phyloP scores from a whole-genome alignment of 768 basidiomycete species.

The Tricholoma furcatifolium region DNA sequence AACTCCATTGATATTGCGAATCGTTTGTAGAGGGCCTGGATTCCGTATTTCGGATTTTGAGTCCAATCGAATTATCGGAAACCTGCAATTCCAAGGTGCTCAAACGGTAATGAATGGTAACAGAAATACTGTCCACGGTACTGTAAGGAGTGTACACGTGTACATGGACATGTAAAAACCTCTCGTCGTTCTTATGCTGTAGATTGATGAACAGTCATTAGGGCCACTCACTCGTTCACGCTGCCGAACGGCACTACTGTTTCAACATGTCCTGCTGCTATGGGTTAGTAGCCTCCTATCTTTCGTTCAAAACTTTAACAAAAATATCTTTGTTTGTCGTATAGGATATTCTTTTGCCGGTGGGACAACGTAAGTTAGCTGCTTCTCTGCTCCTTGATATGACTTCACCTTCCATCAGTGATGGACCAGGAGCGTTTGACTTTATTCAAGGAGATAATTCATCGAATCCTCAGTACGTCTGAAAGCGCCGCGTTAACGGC shows the following conservation, averaged over 20 bases:
- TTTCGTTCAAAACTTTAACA: not conserved
- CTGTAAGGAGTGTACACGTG: constrained; percentile 68
- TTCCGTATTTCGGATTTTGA: constrained; percentile 75
- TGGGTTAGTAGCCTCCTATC: constrained; percentile 48
- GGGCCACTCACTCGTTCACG: constrained; percentile 62
- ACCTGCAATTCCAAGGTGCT: constrained; percentile 69
- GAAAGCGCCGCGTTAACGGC: not conserved
- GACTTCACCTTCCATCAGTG: constrained; percentile 34
- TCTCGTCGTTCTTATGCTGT: not conserved
- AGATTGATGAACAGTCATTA: constrained; percentile 21
- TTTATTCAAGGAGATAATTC: constrained; percentile 75
- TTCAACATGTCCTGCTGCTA: constrained; percentile 74
- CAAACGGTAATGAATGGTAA: constrained; percentile 55
- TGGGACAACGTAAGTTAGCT: constrained; percentile 65
- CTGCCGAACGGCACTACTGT: constrained; percentile 66
- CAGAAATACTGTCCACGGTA: constrained; percentile 50
- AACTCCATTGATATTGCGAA: not conserved
- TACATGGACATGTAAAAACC: constrained; percentile 66
- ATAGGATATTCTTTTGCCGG: constrained; percentile 75
- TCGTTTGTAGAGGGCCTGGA: constrained; percentile 59
- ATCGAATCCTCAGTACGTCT: constrained; percentile 50
- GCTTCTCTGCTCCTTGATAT: constrained; percentile 1
- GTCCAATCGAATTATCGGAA: constrained; percentile 72
- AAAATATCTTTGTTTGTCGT: constrained; percentile 2
- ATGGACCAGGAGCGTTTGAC: constrained; percentile 79